Percentiles rank a stretch among this genome's conserved stretches.
Evolutionary conservation across 805 yeast species (phyloP).

Genomic region (Saccharomycopsis sp.): DNA sequence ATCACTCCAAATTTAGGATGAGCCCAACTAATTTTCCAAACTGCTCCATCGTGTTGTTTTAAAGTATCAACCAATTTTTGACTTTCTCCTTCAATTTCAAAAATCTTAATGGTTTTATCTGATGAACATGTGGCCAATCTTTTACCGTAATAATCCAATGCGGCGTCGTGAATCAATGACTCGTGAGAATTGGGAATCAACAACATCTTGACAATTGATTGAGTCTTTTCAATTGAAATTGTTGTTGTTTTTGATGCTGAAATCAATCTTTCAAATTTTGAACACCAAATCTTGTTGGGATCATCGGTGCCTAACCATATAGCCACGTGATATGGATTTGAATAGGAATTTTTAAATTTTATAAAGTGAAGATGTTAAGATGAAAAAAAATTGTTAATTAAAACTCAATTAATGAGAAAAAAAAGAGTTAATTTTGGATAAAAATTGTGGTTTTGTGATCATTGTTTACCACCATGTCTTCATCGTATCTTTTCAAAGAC

Average conservation of each 20-base stretch:
- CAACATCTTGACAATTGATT: slow-evolving; percentile 3
- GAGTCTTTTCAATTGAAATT: too few species aligned
- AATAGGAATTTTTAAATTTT: background rate
- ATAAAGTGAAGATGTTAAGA: too few species aligned
- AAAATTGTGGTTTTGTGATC: too few species aligned
- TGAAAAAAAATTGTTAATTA: too few species aligned
- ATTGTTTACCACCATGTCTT: too few species aligned
- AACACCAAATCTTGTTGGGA: too few species aligned
- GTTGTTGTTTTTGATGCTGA: too few species aligned
- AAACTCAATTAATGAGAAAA: too few species aligned
- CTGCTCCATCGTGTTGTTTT: slow-evolving; percentile 94
- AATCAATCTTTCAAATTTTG: too few species aligned
- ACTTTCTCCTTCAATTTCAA: slow-evolving; percentile 79
- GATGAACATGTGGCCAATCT: slow-evolving; percentile 93
- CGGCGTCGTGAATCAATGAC: slow-evolving; percentile 67
- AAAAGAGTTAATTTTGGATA: too few species aligned
- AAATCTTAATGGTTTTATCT: slow-evolving; percentile 90
- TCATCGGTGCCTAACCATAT: too few species aligned
- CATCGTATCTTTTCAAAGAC: slow-evolving; percentile 39
- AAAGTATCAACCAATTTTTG: slow-evolving; percentile 78
- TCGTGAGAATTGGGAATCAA: slow-evolving; percentile 17
- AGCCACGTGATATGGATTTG: background rate
- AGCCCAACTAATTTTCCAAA: slow-evolving; percentile 99
- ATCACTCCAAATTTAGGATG: slow-evolving; percentile 97
- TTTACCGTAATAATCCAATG: slow-evolving; percentile 92